phyloP scores from a whole-genome alignment of 768 basidiomycete species.

The Trametes meyenii region DNA sequence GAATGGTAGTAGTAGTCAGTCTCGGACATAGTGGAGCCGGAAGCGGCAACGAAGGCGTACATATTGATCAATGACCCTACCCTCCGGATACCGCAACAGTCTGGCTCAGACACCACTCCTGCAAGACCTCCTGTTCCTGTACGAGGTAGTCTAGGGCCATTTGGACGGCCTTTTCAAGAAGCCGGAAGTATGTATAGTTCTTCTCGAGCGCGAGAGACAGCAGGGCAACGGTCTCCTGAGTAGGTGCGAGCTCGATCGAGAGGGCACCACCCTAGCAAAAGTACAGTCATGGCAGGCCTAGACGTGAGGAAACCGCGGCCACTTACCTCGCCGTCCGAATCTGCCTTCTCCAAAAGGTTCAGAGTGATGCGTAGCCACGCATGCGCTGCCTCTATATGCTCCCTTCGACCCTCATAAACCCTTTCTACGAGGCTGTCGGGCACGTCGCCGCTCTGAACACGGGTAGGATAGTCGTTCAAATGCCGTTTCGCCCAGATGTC shows the following conservation, averaged over 20 bases:
- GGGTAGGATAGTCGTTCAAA: background rate
- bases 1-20: too few relatives aligned
- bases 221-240: background rate
- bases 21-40: too few relatives aligned
- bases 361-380: background rate
- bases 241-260: background rate
- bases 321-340: background rate
- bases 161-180: background rate
- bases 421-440: background rate
- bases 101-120: background rate
- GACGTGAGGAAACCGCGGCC: too few relatives aligned
- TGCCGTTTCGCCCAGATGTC: background rate
- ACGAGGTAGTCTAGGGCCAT: background rate
- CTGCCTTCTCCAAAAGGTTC: background rate
- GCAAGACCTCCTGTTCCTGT: background rate
- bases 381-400: background rate
- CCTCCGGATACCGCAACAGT: conserved; percentile 4
- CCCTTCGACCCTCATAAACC: background rate
- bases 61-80: background rate
- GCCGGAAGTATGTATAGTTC: background rate
- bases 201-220: background rate
- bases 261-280: background rate
- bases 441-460: background rate
- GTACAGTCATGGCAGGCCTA: too few relatives aligned
- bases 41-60: too few relatives aligned